Percentiles rank a stretch among this genome's conserved stretches.
Evolutionary conservation across 139 green algal species (phyloP).

Genomic region (Yamagishiella unicocca): DNA sequence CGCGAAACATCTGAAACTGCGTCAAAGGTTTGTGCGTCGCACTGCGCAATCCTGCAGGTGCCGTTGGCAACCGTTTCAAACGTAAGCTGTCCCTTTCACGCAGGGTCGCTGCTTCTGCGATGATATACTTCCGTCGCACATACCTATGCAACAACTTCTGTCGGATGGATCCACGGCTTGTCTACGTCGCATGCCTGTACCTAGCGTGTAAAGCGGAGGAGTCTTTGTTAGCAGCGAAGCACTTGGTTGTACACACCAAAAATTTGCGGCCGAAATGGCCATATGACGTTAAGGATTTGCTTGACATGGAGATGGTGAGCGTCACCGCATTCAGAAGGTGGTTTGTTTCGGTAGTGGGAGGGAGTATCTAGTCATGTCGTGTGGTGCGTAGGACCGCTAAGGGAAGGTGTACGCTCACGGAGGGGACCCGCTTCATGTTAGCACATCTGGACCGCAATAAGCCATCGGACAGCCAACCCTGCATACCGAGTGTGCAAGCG

Average conservation of each 20-base stretch:
- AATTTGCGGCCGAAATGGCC: conserved; percentile 53
- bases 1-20: conserved; percentile 59
- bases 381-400: too few species aligned
- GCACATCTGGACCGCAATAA: too few species aligned
- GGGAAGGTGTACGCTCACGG: too few species aligned
- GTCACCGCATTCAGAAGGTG: not conserved
- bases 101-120: conserved; percentile 71
- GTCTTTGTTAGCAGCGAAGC: conserved; percentile 75
- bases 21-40: too few species aligned
- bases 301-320: conserved; percentile 78
- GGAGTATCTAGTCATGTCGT: too few species aligned
- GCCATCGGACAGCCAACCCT: too few species aligned
- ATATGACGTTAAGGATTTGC: conserved; percentile 72
- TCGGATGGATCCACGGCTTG: conserved; percentile 72
- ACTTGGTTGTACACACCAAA: conserved; percentile 69
- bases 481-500: too few species aligned
- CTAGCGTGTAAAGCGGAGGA: conserved; percentile 88
- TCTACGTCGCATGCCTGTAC: conserved; percentile 82
- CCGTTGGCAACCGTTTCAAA: not conserved
- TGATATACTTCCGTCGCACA: conserved; percentile 76
- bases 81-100: not conserved
- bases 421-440: too few species aligned
- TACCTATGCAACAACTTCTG: conserved; percentile 69
- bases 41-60: not conserved
- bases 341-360: too few species aligned